phyloP scores from a whole-genome alignment of 2,329 filamentous ascomycete genomes.

The Bipolaris cookei region DNA sequence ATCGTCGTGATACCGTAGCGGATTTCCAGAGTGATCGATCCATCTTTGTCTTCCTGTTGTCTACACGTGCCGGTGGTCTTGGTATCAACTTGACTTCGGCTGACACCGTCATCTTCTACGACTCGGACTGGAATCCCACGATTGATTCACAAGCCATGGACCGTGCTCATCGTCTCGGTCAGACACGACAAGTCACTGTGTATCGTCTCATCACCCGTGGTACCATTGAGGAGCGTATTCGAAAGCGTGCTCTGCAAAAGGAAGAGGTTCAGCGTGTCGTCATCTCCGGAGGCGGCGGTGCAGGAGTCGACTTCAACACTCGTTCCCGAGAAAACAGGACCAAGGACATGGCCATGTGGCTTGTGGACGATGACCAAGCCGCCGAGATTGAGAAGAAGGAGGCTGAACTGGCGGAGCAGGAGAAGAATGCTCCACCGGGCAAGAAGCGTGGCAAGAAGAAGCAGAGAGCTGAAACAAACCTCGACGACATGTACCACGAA shows the following conservation, averaged over 20 bases:
- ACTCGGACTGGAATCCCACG: slow-evolving; percentile 98
- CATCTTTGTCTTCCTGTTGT: slow-evolving; percentile 96
- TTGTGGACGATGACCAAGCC: slow-evolving; percentile 95
- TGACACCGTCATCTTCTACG: slow-evolving; percentile 99
- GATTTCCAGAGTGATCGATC: slow-evolving; percentile 95
- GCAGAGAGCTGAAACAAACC: slow-evolving; percentile 65
- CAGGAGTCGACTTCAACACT: slow-evolving; percentile 95
- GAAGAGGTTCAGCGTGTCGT: slow-evolving; percentile 98
- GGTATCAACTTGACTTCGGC: slow-evolving; percentile 97
- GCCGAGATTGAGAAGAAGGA: slow-evolving; percentile 93
- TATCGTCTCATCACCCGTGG: slow-evolving; percentile 96
- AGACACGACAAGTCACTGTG: slow-evolving; percentile 94
- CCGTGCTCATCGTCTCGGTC: slow-evolving; percentile 93
- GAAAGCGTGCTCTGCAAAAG: slow-evolving; percentile 95
- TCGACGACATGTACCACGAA: slow-evolving; percentile 99
- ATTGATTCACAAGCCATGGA: slow-evolving; percentile 99
- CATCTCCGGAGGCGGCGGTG: slow-evolving; percentile 82
- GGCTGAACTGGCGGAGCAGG: slow-evolving; percentile 76
- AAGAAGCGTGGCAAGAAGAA: slow-evolving; percentile 68
- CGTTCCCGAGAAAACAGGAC: slow-evolving; percentile 89
- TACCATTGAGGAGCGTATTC: slow-evolving; percentile 97
- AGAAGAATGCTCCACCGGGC: slow-evolving; percentile 54
- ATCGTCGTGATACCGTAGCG: slow-evolving; percentile 92
- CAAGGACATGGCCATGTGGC: slow-evolving; percentile 98
- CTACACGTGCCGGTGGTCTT: slow-evolving; percentile 93